A percentile compares a stretch with the other conserved stretches of the same genome.
phyloP scores from a whole-genome alignment of 129 eudicot genomes.

The Heracleum sosnowskyi region DNA sequence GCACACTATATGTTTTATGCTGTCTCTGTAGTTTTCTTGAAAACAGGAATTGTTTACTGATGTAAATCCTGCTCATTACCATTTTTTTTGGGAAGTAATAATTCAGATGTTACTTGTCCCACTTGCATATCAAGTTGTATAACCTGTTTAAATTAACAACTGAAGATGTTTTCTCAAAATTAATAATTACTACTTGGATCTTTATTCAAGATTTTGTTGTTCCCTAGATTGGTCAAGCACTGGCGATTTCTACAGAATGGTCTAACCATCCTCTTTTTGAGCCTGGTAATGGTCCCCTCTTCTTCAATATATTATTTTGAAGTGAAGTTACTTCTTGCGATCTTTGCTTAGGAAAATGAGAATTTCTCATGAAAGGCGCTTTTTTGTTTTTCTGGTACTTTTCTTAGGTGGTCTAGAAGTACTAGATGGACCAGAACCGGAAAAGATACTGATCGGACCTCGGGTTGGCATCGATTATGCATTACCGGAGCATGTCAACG shows the following conservation, averaged over 20 bases:
- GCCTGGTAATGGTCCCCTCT: constrained; percentile 40
- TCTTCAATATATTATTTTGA: neutral
- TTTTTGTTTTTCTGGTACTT: neutral
- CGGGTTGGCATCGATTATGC: constrained; percentile 94
- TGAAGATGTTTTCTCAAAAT: neutral
- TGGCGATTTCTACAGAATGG: constrained; percentile 84
- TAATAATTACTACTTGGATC: neutral
- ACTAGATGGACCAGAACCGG: constrained; percentile 79
- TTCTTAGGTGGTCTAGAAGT: constrained; percentile 75
- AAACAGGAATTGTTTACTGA: neutral
- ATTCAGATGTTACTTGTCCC: neutral
- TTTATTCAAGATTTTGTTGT: neutral
- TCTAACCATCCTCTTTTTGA: constrained; percentile 69
- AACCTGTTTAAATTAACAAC: neutral
- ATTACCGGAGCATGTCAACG: constrained; percentile 58
- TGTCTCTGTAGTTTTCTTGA: neutral
- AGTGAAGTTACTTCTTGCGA: neutral
- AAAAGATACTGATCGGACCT: constrained; percentile 62
- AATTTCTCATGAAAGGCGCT: neutral
- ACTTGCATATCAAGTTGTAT: neutral
- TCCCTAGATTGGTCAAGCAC: constrained; percentile 77
- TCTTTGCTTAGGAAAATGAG: neutral
- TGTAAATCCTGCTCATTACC: neutral
- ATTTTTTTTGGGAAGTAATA: neutral
- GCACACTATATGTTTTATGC: neutral